Conservation (phyloP, 2,329 filamentous ascomycete genomes). For the Phaeosphaeria sp. region DNA sequence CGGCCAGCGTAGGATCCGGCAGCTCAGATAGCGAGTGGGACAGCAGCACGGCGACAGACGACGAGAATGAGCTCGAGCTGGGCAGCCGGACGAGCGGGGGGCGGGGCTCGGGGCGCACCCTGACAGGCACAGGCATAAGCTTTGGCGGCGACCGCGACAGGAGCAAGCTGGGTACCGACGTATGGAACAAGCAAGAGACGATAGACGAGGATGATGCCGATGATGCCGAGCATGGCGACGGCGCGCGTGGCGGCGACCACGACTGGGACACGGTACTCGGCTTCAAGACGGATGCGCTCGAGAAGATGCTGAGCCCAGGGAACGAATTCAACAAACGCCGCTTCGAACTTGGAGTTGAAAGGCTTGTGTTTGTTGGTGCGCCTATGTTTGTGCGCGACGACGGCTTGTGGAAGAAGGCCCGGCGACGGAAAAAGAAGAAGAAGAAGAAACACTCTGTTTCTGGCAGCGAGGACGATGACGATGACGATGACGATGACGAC, state of each 20-base stretch:
- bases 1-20: slow-evolving; percentile 41
- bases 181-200: slow-evolving; percentile 44
- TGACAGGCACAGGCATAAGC: slow-evolving; percentile 28
- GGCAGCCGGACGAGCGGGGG: slow-evolving; percentile 45
- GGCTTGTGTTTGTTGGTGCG: slow-evolving; percentile 49
- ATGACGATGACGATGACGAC: slow-evolving; percentile 17
- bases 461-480: slow-evolving; percentile 27
- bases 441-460: background rate
- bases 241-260: slow-evolving; percentile 33
- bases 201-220: slow-evolving; percentile 46
- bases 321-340: slow-evolving; percentile 48
- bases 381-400: slow-evolving; percentile 52
- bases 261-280: slow-evolving; percentile 50
- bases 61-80: slow-evolving; percentile 41
- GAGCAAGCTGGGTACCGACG: slow-evolving; percentile 29
- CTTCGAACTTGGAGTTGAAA: slow-evolving; percentile 50
- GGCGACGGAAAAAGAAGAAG: slow-evolving; percentile 38
- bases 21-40: slow-evolving; percentile 48
- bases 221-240: slow-evolving; percentile 12
- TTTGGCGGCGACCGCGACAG: slow-evolving; percentile 33
- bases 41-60: slow-evolving; percentile 43
- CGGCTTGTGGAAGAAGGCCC: slow-evolving; percentile 49
- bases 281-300: slow-evolving; percentile 48
- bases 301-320: slow-evolving; percentile 48
- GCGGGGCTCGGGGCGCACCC: slow-evolving; percentile 36